Conservation (phyloP, 768 basidiomycete genomes). For the Xerocomus spinulosus region DNA sequence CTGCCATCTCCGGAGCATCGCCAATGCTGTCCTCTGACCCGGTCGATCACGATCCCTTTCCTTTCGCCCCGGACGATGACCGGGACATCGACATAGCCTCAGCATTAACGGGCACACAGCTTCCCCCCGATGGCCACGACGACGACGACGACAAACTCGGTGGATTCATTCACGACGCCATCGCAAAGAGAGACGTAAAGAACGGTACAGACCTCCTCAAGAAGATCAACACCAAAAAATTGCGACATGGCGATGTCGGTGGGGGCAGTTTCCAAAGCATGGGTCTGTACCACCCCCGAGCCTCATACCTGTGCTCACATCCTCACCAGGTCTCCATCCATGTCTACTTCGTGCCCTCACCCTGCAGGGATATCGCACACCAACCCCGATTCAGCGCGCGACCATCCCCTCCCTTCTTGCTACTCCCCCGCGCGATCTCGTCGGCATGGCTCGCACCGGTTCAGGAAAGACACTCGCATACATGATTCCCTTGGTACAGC, state of each 20-base stretch:
- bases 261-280: slow-evolving; percentile 96
- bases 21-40: slow-evolving; percentile 27
- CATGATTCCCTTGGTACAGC: slow-evolving; percentile 85
- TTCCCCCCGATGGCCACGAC: slow-evolving; percentile 10
- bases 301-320: not conserved
- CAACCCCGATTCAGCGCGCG: slow-evolving; percentile 93
- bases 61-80: slow-evolving; percentile 8
- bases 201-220: slow-evolving; percentile 74
- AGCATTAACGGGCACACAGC: slow-evolving; percentile 47
- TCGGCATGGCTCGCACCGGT: slow-evolving; percentile 98
- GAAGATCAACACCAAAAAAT: slow-evolving; percentile 68
- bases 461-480: slow-evolving; percentile 98
- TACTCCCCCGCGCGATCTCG: slow-evolving; percentile 84
- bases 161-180: slow-evolving; percentile 63
- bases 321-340: slow-evolving; percentile 66
- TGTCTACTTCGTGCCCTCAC: slow-evolving; percentile 79
- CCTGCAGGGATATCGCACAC: slow-evolving; percentile 89
- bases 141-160: slow-evolving; percentile 55
- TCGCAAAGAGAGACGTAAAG: slow-evolving; percentile 68
- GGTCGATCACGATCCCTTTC: too few species aligned
- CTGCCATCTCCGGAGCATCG: slow-evolving; percentile 15
- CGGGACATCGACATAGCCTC: slow-evolving; percentile 66
- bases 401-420: slow-evolving; percentile 82
- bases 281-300: slow-evolving; percentile 49
- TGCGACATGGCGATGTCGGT: slow-evolving; percentile 74